Evolutionary conservation across 495 filamentous ascomycete genomes (phyloP).

Genomic region (Aspergillus bertholletiae): DNA sequence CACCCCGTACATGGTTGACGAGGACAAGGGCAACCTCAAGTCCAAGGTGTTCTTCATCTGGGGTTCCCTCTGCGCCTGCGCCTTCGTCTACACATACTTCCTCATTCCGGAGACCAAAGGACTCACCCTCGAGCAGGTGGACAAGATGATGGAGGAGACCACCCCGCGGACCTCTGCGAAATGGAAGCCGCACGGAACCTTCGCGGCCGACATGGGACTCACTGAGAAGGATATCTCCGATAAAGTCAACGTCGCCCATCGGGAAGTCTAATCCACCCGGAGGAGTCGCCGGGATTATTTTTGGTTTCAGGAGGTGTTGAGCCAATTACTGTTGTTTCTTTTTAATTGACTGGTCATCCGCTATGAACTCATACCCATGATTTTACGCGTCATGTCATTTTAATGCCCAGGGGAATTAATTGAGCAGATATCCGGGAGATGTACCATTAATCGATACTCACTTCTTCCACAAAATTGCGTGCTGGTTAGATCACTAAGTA

Average conservation of each 20-base stretch:
- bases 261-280: neutral
- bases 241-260: conserved; percentile 12
- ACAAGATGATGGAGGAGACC: conserved; percentile 85
- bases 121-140: conserved; percentile 82
- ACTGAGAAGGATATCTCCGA: conserved; percentile 37
- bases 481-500: too few species aligned
- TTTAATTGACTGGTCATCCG: neutral
- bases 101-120: conserved; percentile 85
- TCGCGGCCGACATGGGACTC: conserved; percentile 60
- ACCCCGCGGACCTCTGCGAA: conserved; percentile 69
- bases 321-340: neutral
- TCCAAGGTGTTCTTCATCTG: conserved; percentile 84
- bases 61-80: conserved; percentile 64
- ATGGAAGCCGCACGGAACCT: conserved; percentile 75
- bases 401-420: too few species aligned
- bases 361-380: neutral
- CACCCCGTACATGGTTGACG: conserved; percentile 75
- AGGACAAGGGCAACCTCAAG: conserved; percentile 63
- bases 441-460: neutral
- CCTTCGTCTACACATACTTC: conserved; percentile 74
- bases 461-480: neutral
- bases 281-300: neutral
- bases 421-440: too few species aligned
- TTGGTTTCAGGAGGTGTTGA: neutral
- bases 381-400: neutral